Conservation (phyloP, 192 early-diverging fungal genomes). For the Umbelopsis isabellina region DNA sequence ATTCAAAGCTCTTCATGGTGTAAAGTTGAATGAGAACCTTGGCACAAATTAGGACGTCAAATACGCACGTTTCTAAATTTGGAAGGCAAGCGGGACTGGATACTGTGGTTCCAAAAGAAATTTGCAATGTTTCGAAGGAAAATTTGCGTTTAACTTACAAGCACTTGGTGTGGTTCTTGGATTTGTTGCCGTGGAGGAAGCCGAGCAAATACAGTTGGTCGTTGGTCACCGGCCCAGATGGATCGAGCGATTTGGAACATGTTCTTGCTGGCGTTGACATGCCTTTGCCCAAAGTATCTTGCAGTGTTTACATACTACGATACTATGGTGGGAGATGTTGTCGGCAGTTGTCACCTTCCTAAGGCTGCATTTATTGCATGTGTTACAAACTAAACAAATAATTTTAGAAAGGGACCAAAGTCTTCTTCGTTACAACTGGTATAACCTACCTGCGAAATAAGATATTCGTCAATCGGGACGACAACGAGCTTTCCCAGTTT, state of each 20-base stretch:
- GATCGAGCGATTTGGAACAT: constrained; percentile 11
- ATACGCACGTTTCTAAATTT: no score
- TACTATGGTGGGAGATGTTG: constrained; percentile 3
- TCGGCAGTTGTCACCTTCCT: background rate
- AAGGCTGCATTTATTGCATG: background rate
- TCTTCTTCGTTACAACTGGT: background rate
- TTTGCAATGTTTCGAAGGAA: no score
- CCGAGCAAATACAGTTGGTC: constrained; percentile 1
- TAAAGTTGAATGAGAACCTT: background rate
- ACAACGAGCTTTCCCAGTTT: no score
- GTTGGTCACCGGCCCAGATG: background rate
- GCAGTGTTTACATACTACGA: constrained; percentile 17
- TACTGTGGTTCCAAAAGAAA: no score
- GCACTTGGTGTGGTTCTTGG: no score
- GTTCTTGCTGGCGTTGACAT: constrained; percentile 17
- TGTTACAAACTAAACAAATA: background rate
- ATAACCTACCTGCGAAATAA: background rate
- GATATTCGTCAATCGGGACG: no score
- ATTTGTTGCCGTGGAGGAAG: background rate
- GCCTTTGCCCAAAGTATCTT: constrained; percentile 17
- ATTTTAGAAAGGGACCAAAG: background rate
- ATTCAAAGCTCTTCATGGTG: constrained; percentile 7
- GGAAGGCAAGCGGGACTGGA: no score
- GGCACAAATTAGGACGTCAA: background rate
- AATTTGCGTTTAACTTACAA: no score